Conservation (phyloP, 2,329 filamentous ascomycete genomes). For the Camillea tinctor region DNA sequence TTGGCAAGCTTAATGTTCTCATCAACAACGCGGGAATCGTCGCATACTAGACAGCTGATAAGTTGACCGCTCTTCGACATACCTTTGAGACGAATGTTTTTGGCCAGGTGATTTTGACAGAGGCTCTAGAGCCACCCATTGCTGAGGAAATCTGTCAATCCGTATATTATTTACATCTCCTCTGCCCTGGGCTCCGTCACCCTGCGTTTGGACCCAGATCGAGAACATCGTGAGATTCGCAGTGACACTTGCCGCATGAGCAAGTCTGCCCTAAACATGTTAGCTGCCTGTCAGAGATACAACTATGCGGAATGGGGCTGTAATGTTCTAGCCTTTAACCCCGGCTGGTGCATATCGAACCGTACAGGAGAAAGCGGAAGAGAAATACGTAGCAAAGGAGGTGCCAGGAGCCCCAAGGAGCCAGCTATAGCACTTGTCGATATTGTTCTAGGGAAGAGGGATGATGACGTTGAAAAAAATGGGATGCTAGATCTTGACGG, state of each 20-base stretch:
- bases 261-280: slow-evolving; percentile 39
- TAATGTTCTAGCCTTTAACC: slow-evolving; percentile 34
- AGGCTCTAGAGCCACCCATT: slow-evolving; percentile 33
- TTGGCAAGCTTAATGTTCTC: slow-evolving; percentile 54
- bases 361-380: slow-evolving; percentile 28
- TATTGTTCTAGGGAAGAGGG: slow-evolving; percentile 27
- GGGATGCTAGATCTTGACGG: slow-evolving; percentile 18
- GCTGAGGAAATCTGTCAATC: slow-evolving; percentile 27
- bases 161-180: slow-evolving; percentile 35
- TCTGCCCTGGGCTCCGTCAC: slow-evolving; percentile 34
- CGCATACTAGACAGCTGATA: slow-evolving; percentile 46
- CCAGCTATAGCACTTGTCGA: slow-evolving; percentile 24
- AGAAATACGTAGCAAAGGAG: slow-evolving; percentile 21
- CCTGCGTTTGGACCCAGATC: slow-evolving; percentile 21
- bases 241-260: slow-evolving; percentile 34
- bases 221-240: slow-evolving; percentile 10
- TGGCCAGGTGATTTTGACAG: slow-evolving; percentile 28
- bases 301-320: slow-evolving; percentile 29
- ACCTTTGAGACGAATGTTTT: slow-evolving; percentile 46
- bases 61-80: slow-evolving; percentile 53
- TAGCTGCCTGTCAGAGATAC: slow-evolving; percentile 29
- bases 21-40: slow-evolving; percentile 60
- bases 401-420: slow-evolving; percentile 26
- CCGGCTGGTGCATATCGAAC: slow-evolving; percentile 34
- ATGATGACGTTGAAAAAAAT: slow-evolving; percentile 21